A percentile compares a stretch with the other conserved stretches of the same genome.
These are phyloP conservation scores for Rhizopogon vinicolor DNA, from an alignment of 768 basidiomycete genomes.

Conservation along the genomic window DNA sequence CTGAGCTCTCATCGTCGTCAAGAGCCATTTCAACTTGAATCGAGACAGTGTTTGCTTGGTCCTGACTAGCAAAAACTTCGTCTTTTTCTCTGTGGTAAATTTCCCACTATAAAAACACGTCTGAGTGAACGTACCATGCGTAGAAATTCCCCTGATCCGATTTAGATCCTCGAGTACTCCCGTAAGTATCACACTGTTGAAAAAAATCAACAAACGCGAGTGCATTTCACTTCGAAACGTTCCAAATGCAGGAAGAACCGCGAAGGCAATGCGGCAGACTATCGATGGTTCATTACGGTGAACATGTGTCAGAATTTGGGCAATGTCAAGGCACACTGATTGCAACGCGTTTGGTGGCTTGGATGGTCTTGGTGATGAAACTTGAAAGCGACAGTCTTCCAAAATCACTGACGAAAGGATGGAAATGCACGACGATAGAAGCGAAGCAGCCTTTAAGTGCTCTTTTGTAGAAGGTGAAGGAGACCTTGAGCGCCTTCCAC, in stretches of 20 bases:
- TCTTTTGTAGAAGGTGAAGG: slow-evolving; percentile 35
- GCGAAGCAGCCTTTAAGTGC: slow-evolving; percentile 39
- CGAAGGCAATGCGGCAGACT: slow-evolving; percentile 57
- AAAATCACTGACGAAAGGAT: slow-evolving; percentile 58
- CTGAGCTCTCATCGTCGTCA: slow-evolving; percentile 12
- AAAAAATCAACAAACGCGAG: slow-evolving; percentile 59
- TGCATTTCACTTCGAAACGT: slow-evolving; percentile 65
- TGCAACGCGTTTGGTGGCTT: slow-evolving; percentile 79
- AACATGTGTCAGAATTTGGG: slow-evolving; percentile 55
- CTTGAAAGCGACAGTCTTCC: slow-evolving; percentile 70
- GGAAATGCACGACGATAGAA: slow-evolving; percentile 56
- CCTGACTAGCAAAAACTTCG: neutral
- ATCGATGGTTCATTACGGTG: slow-evolving; percentile 49
- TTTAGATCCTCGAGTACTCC: slow-evolving; percentile 46
- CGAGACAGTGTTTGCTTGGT: slow-evolving; percentile 39
- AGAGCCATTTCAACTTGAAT: slow-evolving; percentile 56
- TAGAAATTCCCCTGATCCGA: slow-evolving; percentile 26
- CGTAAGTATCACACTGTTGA: slow-evolving; percentile 57
- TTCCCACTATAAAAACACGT: no score
- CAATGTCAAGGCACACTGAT: slow-evolving; percentile 64
- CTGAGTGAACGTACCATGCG: neutral
- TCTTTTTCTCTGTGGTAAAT: neutral
- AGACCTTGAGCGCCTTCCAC: slow-evolving; percentile 47
- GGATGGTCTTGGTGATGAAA: slow-evolving; percentile 51
- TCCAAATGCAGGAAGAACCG: slow-evolving; percentile 69